phyloP scores from a whole-genome alignment of 345 rosid genomes.

The Brassica nigra region DNA sequence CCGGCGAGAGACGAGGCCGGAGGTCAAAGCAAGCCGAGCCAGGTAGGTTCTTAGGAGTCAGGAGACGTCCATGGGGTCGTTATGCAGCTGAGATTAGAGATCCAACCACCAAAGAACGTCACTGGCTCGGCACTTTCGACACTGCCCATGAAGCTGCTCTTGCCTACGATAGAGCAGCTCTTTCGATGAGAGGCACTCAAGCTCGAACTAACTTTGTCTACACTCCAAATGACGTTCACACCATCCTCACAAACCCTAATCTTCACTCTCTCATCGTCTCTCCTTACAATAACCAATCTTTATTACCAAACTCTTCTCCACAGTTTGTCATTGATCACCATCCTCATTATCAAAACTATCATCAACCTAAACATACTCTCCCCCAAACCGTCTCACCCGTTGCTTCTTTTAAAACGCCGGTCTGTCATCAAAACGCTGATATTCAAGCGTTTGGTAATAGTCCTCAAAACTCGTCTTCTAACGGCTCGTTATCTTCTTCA shows the following conservation, averaged over 20 bases:
- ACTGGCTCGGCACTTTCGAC: slow-evolving; percentile 96
- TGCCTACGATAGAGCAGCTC: slow-evolving; percentile 95
- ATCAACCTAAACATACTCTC: slow-evolving; percentile 28
- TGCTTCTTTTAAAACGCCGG: slow-evolving; percentile 35
- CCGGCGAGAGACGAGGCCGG: slow-evolving; percentile 70
- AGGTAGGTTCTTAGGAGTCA: slow-evolving; percentile 86
- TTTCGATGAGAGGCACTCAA: slow-evolving; percentile 93
- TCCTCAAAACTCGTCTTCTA: slow-evolving; percentile 48
- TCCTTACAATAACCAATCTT: slow-evolving; percentile 55
- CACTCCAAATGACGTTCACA: slow-evolving; percentile 46
- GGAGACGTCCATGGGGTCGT: slow-evolving; percentile 95
- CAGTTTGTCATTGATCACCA: slow-evolving; percentile 44
- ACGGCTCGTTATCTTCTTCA: slow-evolving; percentile 38
- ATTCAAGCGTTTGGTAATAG: slow-evolving; percentile 29
- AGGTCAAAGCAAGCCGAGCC: slow-evolving; percentile 84
- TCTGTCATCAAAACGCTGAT: slow-evolving; percentile 30
- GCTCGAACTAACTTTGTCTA: slow-evolving; percentile 88
- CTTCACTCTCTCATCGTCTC: slow-evolving; percentile 47
- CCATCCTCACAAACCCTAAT: slow-evolving; percentile 45
- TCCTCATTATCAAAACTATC: slow-evolving; percentile 33
- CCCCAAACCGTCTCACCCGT: slow-evolving; percentile 25
- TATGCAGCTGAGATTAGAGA: slow-evolving; percentile 96
- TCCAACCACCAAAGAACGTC: slow-evolving; percentile 96
- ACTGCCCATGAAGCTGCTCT: slow-evolving; percentile 98
- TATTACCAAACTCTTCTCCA: slow-evolving; percentile 44